A percentile compares a stretch with the other conserved stretches of the same genome.
These are phyloP conservation scores for Vigna nakashimae DNA, from an alignment of 306 rosid genomes.

Conservation along the genomic window DNA sequence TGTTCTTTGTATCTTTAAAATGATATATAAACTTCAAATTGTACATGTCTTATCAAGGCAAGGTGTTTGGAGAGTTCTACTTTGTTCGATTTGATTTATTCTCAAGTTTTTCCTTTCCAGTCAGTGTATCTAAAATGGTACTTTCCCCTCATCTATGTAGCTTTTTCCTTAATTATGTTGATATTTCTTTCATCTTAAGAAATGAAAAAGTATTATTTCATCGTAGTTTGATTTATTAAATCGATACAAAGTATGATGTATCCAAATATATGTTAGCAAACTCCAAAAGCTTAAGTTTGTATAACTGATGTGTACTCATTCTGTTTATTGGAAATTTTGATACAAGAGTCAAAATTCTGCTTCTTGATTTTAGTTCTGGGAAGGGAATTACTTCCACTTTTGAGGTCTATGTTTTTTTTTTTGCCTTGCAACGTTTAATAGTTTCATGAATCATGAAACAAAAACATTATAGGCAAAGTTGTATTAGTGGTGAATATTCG, in stretches of 20 bases:
- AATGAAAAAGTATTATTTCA: not conserved
- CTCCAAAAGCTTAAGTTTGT: not conserved
- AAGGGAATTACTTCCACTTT: not conserved
- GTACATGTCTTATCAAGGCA: no score
- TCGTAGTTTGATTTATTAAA: not conserved
- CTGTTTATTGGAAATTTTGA: not conserved
- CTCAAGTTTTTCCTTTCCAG: slow-evolving; percentile 3
- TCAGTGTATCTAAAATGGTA: slow-evolving; percentile 28
- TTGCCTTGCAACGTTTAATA: not conserved
- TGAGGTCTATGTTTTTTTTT: not conserved
- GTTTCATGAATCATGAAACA: not conserved
- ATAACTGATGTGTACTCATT: not conserved
- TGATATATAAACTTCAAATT: not conserved
- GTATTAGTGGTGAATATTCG: not conserved
- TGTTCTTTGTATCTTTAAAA: slow-evolving; percentile 13
- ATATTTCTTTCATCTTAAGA: slow-evolving; percentile 30
- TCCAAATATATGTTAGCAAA: slow-evolving; percentile 15
- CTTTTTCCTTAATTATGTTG: slow-evolving; percentile 5
- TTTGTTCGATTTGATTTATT: slow-evolving; percentile 24
- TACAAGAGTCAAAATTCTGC: not conserved
- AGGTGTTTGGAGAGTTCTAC: not conserved
- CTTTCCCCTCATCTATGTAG: slow-evolving; percentile 14
- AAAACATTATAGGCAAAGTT: not conserved
- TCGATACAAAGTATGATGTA: not conserved
- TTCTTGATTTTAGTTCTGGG: not conserved